Evolutionary conservation across 1,139 yeast genomes (phyloP), one percentile per base, ranked within the genome.

Genomic region (Chernovozyma sophiae-reginae): DNA sequence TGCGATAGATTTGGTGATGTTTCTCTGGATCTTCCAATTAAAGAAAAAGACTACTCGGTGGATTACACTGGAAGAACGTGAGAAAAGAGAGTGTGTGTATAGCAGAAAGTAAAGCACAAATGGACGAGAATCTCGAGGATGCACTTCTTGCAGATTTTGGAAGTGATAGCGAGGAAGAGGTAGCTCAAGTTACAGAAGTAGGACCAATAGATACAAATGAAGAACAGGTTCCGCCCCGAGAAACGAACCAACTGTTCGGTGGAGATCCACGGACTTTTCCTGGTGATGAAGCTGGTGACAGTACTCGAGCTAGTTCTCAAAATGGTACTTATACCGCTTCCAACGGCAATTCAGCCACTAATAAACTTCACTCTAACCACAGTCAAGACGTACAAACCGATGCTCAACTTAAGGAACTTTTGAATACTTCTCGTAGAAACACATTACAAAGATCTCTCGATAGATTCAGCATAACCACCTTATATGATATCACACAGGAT

Each of bases 401-500:
- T 11, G 29, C 34, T n/a, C 25, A 32, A 18, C 37, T 34, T 14
- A 15, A 19, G 25, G 12, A 34, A 5, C 29, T 34, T 10, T 7
- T 34, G 30, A 25, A 14, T 16, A 11, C 30, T 32, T 27, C 37
- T 30, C 29, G 11, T 12, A 20, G 23, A 7, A 20, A 20, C 29
- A 17, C 29, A 12, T 19, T 34, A 23, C 28, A 25, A 19, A n/a
- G 16, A 20, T 5, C 37, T 4, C 28, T 28, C 34, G 32, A 17
- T 6, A 27, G 30, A 20, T 22, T 22, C 23, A 25, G 28, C 14
- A 26, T 35, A 15, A 17, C 2, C 18, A 12, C 30, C 15, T 15
- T 19, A 23, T 22, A 33, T 19, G 38, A 39, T 23, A 26, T 35
- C 5, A 25, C 36, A 4, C 22, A 20, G 14, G 37, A 35, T 14